Evolutionary conservation across 1,284 basidiomycete species (phyloP), one percentile per base, ranked within the genome.

Genomic region (Papiliotrema fonsecae): DNA sequence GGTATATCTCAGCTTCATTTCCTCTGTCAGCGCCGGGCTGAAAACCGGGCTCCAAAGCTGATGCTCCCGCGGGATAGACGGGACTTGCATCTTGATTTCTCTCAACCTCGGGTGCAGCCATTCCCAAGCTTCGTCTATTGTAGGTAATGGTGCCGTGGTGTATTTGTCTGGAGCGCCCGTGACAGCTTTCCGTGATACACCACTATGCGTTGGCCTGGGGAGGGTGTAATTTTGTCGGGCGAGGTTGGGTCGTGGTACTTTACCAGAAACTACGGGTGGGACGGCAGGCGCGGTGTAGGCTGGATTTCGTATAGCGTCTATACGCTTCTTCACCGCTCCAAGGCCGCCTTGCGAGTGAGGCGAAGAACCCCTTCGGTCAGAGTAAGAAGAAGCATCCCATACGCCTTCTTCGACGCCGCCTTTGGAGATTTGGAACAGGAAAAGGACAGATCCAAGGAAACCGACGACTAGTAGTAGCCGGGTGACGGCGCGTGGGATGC

Each of bases 51-150:
- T 47, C 27, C 55, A 58, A 30, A 71, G 50, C 34, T 64, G 51
- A 50, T 71, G 69, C 42, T 69, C 69, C 42, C 60, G 52, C 14
- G 69, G 69, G 1, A 71, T 55, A 0, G 34, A 24, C 4, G 51
- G 55, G 21, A 45, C 45, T n/a, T 48, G 47, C 21, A 57, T 51
- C 45, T 71, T 68, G 45, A 67, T 54, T 35, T 60, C 53, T 36
- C 54, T 46, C 27, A 71, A 37, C 16, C 55, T 45, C 2, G 69
- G 69, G 44, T 61, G 49, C 13, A 71, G 51, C 40, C 56, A 56
- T 2, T 38, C 59, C 42, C 62, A 65, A 10, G 69, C 65, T 50
- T 69, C 60, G 22, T 65, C 56, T 19, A 71, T 49, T 6, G 55
- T 62, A 6, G 67, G 67, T 25, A 69, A 45, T 2, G 57, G 60